Evolutionary conservation across 2,329 filamentous ascomycete genomes (phyloP), one percentile per base, ranked within the genome.

Genomic region (Sarocladium oryzae): DNA sequence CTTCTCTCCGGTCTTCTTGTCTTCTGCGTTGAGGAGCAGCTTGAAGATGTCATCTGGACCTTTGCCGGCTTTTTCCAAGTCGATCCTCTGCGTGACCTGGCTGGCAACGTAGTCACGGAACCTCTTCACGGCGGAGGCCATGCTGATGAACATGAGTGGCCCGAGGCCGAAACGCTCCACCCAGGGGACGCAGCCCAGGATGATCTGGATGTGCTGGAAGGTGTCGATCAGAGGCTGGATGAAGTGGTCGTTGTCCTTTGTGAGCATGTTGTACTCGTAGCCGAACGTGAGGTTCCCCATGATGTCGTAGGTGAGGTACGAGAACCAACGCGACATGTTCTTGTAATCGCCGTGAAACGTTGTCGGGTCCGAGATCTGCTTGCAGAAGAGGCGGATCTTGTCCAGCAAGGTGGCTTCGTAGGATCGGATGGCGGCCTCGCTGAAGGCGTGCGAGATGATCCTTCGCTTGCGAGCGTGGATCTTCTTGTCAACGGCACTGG

Each of bases 1-100:
- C 37, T 46, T 51, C 38, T 51, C 50, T n/a, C 50, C 50, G 10
- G 50, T 51, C 26, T 51, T 18, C 24, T 51, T 43, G 33, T 52
- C 51, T 16, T 40, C 21, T 40, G 28, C 26, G 30, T 46, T 36
- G 32, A 52, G 28, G 23, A 52, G 51, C 18, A 52, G 30, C 13
- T 30, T 26, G 41, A 52, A 49, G 24, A 52, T 52, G 32, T 52
- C 51, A 18, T 52, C 35, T 32, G 18, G 9, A 13, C 40, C 41
- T 23, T 37, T 38, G 20, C 48, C 48, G n/a, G 32, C 30, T 10
- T 50, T 50, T 26, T 50, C 48, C 18, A 21, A 18, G 18, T 20
- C 23, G 10, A 49, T 38, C 16, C 40, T 33, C 32, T 52, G 32
- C 4, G 40, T 18, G 16, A 38, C 51, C 41, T 52, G 51, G 41